Evolutionary conservation across 176 grass and related monocot genomes (phyloP).

Genomic region (Oryza officinalis): DNA sequence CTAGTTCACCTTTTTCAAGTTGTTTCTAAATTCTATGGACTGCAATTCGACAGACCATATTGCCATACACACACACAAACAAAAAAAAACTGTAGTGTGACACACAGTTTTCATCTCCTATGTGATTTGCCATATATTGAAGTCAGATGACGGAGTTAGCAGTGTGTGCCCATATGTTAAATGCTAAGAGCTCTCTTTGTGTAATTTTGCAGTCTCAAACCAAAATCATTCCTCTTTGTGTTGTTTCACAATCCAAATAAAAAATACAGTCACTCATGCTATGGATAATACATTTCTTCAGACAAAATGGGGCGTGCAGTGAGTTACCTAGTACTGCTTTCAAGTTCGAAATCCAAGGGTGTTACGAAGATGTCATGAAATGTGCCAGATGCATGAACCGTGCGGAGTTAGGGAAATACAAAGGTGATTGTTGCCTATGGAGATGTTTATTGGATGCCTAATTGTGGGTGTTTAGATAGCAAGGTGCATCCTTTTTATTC

Average conservation of each 20-base stretch:
- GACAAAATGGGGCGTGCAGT: slow-evolving; percentile 30
- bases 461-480: background rate
- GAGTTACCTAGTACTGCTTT: slow-evolving; percentile 29
- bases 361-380: slow-evolving; percentile 32
- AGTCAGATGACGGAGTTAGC: background rate
- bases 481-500: background rate
- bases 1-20: background rate
- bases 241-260: background rate
- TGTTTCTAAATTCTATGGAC: background rate
- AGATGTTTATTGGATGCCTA: slow-evolving; percentile 19
- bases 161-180: background rate
- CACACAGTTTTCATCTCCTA: background rate
- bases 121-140: background rate
- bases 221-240: background rate
- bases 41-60: background rate
- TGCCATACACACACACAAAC: background rate
- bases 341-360: slow-evolving; percentile 33
- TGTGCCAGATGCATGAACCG: slow-evolving; percentile 12
- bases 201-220: background rate
- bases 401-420: slow-evolving; percentile 32
- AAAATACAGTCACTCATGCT: slow-evolving; percentile 22
- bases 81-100: background rate
- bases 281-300: slow-evolving; percentile 46
- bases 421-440: slow-evolving; percentile 30
- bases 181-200: background rate